Evolutionary conservation across 1,284 basidiomycete genomes (phyloP).

Genomic region (Tausonia pullulans): DNA sequence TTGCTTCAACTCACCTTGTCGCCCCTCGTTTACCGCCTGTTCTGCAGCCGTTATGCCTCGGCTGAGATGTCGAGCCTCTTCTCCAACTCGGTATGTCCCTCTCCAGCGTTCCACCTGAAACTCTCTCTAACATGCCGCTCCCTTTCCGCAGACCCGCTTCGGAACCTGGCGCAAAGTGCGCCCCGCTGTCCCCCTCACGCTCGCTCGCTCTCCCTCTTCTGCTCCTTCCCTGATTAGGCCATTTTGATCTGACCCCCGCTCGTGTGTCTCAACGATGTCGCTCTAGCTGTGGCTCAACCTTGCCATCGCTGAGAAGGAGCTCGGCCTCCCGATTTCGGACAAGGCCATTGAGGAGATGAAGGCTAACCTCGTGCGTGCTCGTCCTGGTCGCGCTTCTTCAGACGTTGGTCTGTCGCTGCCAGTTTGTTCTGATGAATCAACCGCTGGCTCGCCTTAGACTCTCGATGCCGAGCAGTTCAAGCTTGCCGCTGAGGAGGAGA

Average conservation of each 20-base stretch:
- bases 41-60: conserved; percentile 84
- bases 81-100: conserved; percentile 58
- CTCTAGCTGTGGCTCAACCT: conserved; percentile 81
- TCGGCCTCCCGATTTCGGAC: conserved; percentile 81
- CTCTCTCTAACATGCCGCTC: neutral
- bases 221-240: neutral
- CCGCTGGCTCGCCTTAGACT: conserved; percentile 37
- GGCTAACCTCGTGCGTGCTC: conserved; percentile 58
- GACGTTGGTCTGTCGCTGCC: neutral
- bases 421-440: neutral
- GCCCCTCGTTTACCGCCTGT: neutral
- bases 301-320: conserved; percentile 90
- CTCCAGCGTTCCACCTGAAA: conserved; percentile 1
- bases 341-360: conserved; percentile 92
- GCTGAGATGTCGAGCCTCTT: conserved; percentile 97
- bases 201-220: neutral
- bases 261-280: neutral
- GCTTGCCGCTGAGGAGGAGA: conserved; percentile 86
- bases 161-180: conserved; percentile 73
- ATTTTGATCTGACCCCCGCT: neutral
- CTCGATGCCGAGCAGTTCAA: conserved; percentile 85
- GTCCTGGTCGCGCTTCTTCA: conserved; percentile 4
- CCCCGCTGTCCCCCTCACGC: neutral
- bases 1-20: neutral
- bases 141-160: conserved; percentile 64